Base-by-base conservation (phyloP, 139 green algal genomes). In the Chlamydomonas schloesseri region DNA sequence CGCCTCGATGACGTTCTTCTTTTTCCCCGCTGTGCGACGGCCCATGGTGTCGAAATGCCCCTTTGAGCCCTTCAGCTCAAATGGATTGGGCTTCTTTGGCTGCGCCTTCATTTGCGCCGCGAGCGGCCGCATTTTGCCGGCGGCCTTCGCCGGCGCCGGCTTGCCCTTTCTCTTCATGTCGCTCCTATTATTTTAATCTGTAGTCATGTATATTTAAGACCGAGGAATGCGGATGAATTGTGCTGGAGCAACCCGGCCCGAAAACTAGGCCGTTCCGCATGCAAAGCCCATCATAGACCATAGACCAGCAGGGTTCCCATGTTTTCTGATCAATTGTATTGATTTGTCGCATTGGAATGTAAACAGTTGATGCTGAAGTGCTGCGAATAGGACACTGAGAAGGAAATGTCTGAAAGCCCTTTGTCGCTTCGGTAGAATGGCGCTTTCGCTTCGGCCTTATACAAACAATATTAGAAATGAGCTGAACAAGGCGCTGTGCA, bases 31-130 rank as follows among this genome's bases (percentile, higher is more conserved):
- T 0, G 71, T 18, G 26, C 88, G 83, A 62, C 79, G 64, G 5
- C 93, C 93, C 9, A 94, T 65, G 2, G 91, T 88, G 8, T 91
- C 87, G 60, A 95, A 95, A n/a, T 92, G 89, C 0, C 79, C 77
- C 62, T 91, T 91, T 13, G 62, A 84, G 31, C 89, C 83, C 65
- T 92, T 90, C 2, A 90, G 37, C 81, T 94, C 91, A 71, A 94
- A 95, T 1, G 91, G 91, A 71, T 94, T 95, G 8, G 60, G 47
- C 74, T 92, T 92, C 20, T 85, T 84, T 1, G 71, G 50, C 36
- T 86, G 57, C 8, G 78, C 64, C 62, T 84, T 84, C 18, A 84
- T 33, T 34, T 84, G 78, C 13, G 78, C 78, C 0, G 64, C 78
- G 29, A 84, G 42, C 78, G 64, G 20, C 78, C 60, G 57, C 17